These are phyloP conservation scores for Ustilago shanxiensis DNA, from an alignment of 1,284 basidiomycete genomes.

Conservation along the genomic window DNA sequence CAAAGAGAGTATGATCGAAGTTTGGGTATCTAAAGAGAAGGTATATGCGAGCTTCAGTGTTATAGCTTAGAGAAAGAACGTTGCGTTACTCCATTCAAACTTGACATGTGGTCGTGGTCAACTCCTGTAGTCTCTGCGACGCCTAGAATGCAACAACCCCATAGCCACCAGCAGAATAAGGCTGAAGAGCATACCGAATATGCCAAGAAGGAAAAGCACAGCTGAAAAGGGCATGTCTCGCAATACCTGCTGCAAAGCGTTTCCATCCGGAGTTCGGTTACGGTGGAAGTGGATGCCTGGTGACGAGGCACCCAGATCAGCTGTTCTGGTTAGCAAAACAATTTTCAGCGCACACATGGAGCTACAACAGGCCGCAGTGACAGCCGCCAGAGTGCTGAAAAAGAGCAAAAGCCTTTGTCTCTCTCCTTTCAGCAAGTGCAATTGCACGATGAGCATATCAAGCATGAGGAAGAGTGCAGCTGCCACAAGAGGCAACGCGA, in stretches of 20 bases:
- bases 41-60: constrained; percentile 1
- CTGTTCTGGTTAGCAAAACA: constrained; percentile 1
- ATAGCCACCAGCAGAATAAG: background rate
- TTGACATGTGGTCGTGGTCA: background rate
- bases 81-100: background rate
- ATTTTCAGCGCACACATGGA: constrained; percentile 13
- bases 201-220: constrained; percentile 3
- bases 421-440: background rate
- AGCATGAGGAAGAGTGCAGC: constrained; percentile 17
- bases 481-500: constrained; percentile 18
- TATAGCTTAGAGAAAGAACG: background rate
- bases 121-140: background rate
- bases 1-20: background rate
- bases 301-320: constrained; percentile 13
- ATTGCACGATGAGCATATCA: constrained; percentile 14
- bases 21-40: constrained; percentile 3
- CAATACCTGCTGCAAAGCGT: constrained; percentile 15
- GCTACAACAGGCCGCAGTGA: constrained; percentile 9
- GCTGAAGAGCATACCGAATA: background rate
- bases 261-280: background rate
- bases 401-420: background rate
- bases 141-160: background rate
- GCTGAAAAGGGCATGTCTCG: constrained; percentile 20
- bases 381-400: background rate
- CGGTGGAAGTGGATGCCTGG: constrained; percentile 36